phyloP scores from a whole-genome alignment of 768 basidiomycete genomes.

The Pulveroboletus frians region DNA sequence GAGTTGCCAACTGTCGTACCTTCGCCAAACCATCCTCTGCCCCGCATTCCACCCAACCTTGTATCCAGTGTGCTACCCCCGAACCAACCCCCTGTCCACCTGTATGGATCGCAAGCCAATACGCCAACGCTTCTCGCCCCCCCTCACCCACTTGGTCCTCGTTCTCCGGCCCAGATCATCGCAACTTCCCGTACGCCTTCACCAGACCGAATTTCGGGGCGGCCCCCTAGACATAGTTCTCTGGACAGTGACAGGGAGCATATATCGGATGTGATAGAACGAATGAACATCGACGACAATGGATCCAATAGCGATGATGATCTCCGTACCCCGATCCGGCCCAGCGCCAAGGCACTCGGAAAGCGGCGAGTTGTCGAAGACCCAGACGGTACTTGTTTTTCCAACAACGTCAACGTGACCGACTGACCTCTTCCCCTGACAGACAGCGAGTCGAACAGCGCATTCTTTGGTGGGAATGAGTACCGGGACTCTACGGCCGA shows the following conservation, averaged over 20 bases:
- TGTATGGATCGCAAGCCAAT: conserved; percentile 25
- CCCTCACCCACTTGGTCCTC: conserved; percentile 72
- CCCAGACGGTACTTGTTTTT: conserved; percentile 34
- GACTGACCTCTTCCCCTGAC: neutral
- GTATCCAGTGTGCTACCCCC: conserved; percentile 12
- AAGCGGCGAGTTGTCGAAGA: conserved; percentile 65
- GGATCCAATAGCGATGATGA: conserved; percentile 27
- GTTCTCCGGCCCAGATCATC: conserved; percentile 46
- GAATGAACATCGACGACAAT: conserved; percentile 25
- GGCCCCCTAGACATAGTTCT: conserved; percentile 20
- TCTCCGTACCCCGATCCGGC: conserved; percentile 42
- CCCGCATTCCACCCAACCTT: conserved; percentile 34
- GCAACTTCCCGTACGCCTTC: conserved; percentile 66
- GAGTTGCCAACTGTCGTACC: conserved; percentile 28
- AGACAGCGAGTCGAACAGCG: conserved; percentile 52
- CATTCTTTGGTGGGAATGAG: conserved; percentile 43
- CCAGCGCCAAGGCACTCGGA: conserved; percentile 84
- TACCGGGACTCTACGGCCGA: conserved; percentile 35
- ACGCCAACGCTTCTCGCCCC: conserved; percentile 46
- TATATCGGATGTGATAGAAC: conserved; percentile 26
- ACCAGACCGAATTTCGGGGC: conserved; percentile 40
- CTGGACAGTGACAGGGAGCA: conserved; percentile 20
- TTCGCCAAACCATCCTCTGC: conserved; percentile 34
- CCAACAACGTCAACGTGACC: neutral
- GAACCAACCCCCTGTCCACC: conserved; percentile 15